Evolutionary conservation across 208 protist genomes (phyloP).

Genomic region (Acanthamoeba divionensis): DNA sequence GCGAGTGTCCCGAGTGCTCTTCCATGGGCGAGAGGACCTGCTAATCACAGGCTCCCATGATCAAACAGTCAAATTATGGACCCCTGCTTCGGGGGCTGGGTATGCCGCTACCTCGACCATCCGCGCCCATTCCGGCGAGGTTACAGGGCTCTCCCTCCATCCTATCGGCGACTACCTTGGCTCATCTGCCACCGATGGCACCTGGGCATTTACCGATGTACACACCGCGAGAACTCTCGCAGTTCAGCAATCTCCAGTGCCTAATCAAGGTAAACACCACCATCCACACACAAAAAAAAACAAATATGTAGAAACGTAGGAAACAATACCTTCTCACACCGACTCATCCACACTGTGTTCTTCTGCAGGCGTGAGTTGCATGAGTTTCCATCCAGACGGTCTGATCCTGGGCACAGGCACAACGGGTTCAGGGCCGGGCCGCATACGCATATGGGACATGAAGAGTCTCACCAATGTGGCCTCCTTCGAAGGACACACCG

Average conservation of each 20-base stretch:
- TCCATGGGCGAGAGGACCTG: conserved; percentile 65
- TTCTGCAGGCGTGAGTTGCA: background rate
- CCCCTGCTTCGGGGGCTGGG: background rate
- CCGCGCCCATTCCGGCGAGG: background rate
- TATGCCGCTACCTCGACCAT: no score
- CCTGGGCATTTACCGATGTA: conserved; percentile 80
- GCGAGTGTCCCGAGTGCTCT: conserved; percentile 62
- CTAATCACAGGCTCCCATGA: conserved; percentile 72
- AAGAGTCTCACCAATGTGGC: conserved; percentile 83
- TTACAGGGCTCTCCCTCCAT: conserved; percentile 75
- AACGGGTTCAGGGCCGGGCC: background rate
- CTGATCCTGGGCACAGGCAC: conserved; percentile 78
- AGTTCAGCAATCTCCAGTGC: background rate
- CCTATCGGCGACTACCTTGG: conserved; percentile 75
- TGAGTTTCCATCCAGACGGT: conserved; percentile 85
- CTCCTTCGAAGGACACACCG: conserved; percentile 74
- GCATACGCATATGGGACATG: conserved; percentile 89
- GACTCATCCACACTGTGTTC: background rate
- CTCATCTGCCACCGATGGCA: conserved; percentile 67
- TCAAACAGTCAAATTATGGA: conserved; percentile 70
- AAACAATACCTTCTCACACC: background rate
- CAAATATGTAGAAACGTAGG: background rate
- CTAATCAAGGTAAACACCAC: background rate
- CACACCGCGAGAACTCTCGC: background rate
- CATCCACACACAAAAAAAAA: background rate